Evolutionary conservation across 352 stramenopile genomes (phyloP).

Genomic region (Globisporangium orthogonon): DNA sequence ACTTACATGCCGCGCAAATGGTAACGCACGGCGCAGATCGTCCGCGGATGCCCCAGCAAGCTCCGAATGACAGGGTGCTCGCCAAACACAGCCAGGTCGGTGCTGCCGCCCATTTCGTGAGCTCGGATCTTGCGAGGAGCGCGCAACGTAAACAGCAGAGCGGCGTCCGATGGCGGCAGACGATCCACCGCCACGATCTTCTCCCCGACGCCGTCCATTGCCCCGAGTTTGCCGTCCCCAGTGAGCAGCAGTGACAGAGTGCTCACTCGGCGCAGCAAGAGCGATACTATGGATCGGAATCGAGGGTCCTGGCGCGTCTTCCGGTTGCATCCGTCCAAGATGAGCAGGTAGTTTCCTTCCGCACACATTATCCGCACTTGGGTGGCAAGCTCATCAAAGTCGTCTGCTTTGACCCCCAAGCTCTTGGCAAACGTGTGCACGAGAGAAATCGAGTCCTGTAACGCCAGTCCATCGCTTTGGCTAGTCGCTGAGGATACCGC

Average conservation of each 20-base stretch:
- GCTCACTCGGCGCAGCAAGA: conserved; percentile 61
- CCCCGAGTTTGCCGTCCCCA: conserved; percentile 65
- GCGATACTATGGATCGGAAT: conserved; percentile 39
- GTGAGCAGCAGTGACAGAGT: conserved; percentile 58
- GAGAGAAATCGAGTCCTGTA: conserved; percentile 4
- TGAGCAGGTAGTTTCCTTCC: conserved; percentile 42
- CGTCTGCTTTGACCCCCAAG: conserved; percentile 17
- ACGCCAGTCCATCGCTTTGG: not conserved
- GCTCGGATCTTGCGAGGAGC: conserved; percentile 66
- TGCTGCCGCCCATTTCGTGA: conserved; percentile 72
- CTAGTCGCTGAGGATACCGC: no score
- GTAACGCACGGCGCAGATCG: conserved; percentile 56
- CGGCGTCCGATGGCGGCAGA: conserved; percentile 56
- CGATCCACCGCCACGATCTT: conserved; percentile 68
- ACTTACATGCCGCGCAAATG: not conserved
- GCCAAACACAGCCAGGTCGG: conserved; percentile 50
- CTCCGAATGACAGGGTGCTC: conserved; percentile 61
- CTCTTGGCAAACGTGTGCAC: conserved; percentile 34
- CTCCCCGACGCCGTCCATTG: conserved; percentile 72
- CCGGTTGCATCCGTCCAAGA: conserved; percentile 75
- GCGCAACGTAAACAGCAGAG: conserved; percentile 69
- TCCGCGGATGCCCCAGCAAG: conserved; percentile 53
- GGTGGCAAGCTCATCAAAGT: conserved; percentile 43
- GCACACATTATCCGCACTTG: conserved; percentile 38
- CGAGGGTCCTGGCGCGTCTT: conserved; percentile 28